These are phyloP conservation scores for Galerina marginata DNA, from an alignment of 768 basidiomycete species.

Conservation along the genomic window DNA sequence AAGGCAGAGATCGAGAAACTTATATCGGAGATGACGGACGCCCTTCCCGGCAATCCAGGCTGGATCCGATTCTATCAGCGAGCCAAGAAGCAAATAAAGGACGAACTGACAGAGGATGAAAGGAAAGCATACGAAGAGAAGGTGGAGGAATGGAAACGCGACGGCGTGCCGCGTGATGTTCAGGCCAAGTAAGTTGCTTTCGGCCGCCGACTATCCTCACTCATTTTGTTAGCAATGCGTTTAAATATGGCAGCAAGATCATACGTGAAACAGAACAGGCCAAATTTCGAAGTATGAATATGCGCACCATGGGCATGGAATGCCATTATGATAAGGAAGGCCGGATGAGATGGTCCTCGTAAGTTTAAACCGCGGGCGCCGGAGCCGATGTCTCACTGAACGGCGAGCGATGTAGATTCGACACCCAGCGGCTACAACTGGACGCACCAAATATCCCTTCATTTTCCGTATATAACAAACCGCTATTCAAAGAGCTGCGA, in stretches of 20 bases:
- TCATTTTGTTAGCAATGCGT: not conserved
- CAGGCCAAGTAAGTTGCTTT: not conserved
- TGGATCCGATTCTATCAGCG: too few species aligned
- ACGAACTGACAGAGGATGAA: too few species aligned
- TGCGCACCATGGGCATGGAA: not conserved
- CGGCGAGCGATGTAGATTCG: not conserved
- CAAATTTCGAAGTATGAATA: not conserved
- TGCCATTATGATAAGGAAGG: not conserved
- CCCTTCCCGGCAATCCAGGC: too few species aligned
- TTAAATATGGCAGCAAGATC: not conserved
- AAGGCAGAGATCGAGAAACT: not conserved
- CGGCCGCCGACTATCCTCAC: not conserved
- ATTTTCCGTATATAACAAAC: not conserved
- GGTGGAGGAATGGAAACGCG: not conserved
- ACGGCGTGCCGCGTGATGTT: not conserved
- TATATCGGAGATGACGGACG: too few species aligned
- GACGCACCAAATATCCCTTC: not conserved
- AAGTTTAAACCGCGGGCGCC: not conserved
- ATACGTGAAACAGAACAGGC: not conserved
- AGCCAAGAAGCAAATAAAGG: too few species aligned
- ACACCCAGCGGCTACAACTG: not conserved
- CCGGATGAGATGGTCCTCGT: not conserved
- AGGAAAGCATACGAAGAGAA: not conserved
- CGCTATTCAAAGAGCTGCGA: not conserved
- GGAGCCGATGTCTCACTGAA: not conserved